Base-by-base conservation (phyloP, 2,329 filamentous ascomycete genomes). In the Arthroderma uncinatum region DNA sequence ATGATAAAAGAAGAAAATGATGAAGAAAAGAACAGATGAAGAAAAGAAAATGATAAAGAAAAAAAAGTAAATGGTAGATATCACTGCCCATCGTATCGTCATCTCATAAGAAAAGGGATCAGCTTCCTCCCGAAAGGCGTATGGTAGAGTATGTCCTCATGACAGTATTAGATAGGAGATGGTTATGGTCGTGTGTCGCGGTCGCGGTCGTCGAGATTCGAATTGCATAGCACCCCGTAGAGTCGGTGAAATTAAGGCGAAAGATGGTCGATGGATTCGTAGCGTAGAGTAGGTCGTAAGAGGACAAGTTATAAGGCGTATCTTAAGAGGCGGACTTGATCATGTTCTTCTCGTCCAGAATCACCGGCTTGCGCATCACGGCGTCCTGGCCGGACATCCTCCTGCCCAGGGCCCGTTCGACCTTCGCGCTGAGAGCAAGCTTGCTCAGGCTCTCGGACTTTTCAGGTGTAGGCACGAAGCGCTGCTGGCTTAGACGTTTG, bases 301-400 rank as follows among this genome's bases (percentile, higher is more conserved):
- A 19, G 33, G 40, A n/a, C n/a, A n/a, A n/a, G n/a, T n/a, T n/a
- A n/a, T 33, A 42, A 19, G n/a, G 34, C 57, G 48, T 37, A 4
- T 37, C 40, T 25, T 21, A 47, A n/a, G 40, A 47, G 19, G 56
- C 54, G 21, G 57, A 39, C 37, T 61, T 53, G 62, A 63, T 28
- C 57, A 62, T 54, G 61, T 64, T 58, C 63, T 76, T 75, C 64
- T 73, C 74, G 47, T 64, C 69, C 59, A 73, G 58, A 30, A 62
- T 56, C 56, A 74, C 74, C 30, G 75, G 81, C 62, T 86, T 83
- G 79, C 93, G 91, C 71, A 88, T 85, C 53, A 73, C 68, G 63
- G 91, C 91, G 66, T 96, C 91, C 73, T 96, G 91, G 64, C 87
- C 76, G 28, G 82, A 86, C 90, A 95, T 93, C 67, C 91, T 82